Evolutionary conservation across 805 yeast genomes (phyloP).

Genomic region (Candida maltosa): DNA sequence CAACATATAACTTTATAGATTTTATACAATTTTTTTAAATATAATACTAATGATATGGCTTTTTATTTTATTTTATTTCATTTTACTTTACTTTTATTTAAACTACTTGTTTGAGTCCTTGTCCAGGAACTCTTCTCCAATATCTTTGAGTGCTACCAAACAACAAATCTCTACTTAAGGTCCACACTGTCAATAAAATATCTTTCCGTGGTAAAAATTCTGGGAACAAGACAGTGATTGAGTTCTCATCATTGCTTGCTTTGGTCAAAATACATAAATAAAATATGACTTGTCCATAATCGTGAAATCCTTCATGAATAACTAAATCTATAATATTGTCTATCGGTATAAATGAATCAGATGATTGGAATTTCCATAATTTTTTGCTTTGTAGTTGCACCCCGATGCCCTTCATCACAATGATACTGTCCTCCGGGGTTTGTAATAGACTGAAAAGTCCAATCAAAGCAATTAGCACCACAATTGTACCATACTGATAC

Average conservation of each 20-base stretch:
- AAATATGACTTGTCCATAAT: conserved; percentile 59
- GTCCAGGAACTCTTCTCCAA: conserved; percentile 36
- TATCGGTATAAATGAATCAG: conserved; percentile 50
- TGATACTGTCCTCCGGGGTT: conserved; percentile 39
- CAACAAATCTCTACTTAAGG: conserved; percentile 32
- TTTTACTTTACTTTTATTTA: conserved; percentile 1
- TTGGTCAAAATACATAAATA: conserved; percentile 60
- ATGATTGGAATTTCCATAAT: conserved; percentile 17
- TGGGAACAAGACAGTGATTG: conserved; percentile 38
- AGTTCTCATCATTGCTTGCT: conserved; percentile 13
- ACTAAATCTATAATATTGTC: conserved; percentile 59
- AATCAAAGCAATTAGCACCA: conserved; percentile 5
- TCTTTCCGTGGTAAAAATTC: conserved; percentile 41
- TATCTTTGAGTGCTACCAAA: conserved; percentile 27
- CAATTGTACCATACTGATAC: conserved; percentile 3
- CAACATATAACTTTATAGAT: too few species aligned
- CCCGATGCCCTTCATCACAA: conserved; percentile 45
- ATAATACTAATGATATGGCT: background rate
- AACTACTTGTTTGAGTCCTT: conserved; percentile 23
- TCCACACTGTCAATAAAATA: conserved; percentile 37
- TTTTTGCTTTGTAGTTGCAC: conserved; percentile 38
- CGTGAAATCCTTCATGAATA: conserved; percentile 73
- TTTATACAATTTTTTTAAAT: background rate
- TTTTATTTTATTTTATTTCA: background rate
- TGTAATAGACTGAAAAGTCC: conserved; percentile 21